phyloP scores from a whole-genome alignment of 257 asterid genomes.

The Lavandula angustifolia region DNA sequence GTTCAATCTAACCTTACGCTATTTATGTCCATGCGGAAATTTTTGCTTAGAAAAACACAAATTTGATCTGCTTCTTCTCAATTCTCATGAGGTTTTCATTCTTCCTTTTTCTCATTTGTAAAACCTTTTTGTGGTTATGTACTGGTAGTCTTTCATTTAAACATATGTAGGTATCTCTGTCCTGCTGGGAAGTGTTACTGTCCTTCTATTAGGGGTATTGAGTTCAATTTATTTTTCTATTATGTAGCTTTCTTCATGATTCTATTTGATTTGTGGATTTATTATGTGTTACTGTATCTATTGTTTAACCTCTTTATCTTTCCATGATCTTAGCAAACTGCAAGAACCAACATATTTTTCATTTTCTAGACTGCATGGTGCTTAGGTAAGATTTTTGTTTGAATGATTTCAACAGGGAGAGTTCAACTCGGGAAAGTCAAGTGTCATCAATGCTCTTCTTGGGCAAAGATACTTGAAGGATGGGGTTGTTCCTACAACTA shows the following conservation, averaged over 20 bases:
- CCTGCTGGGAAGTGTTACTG: slow-evolving; percentile 10
- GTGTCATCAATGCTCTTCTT: slow-evolving; percentile 95
- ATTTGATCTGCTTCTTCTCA: slow-evolving; percentile 19
- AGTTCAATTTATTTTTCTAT: slow-evolving; percentile 1
- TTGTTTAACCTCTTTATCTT: slow-evolving; percentile 25
- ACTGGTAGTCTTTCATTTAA: slow-evolving; percentile 21
- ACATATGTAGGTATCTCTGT: neutral
- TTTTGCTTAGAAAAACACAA: slow-evolving; percentile 9
- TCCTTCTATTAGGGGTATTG: slow-evolving; percentile 12
- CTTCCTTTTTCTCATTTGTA: slow-evolving; percentile 11
- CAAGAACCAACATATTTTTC: slow-evolving; percentile 21
- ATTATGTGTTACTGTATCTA: slow-evolving; percentile 10
- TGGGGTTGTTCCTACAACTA: slow-evolving; percentile 98
- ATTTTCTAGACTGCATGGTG: slow-evolving; percentile 24
- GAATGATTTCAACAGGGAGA: slow-evolving; percentile 71
- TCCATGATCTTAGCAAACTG: slow-evolving; percentile 29
- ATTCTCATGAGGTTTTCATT: slow-evolving; percentile 21
- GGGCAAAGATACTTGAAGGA: slow-evolving; percentile 83
- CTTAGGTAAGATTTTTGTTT: slow-evolving; percentile 32
- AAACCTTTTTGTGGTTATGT: slow-evolving; percentile 7
- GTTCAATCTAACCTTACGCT: slow-evolving; percentile 35
- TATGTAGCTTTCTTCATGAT: slow-evolving; percentile 10
- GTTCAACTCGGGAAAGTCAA: slow-evolving; percentile 97
- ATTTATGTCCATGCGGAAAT: slow-evolving; percentile 19
- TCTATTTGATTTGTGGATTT: slow-evolving; percentile 20